These are phyloP conservation scores for Fusarium brachygibbosum DNA, from an alignment of 2,329 filamentous ascomycete species.

Conservation along the genomic window DNA sequence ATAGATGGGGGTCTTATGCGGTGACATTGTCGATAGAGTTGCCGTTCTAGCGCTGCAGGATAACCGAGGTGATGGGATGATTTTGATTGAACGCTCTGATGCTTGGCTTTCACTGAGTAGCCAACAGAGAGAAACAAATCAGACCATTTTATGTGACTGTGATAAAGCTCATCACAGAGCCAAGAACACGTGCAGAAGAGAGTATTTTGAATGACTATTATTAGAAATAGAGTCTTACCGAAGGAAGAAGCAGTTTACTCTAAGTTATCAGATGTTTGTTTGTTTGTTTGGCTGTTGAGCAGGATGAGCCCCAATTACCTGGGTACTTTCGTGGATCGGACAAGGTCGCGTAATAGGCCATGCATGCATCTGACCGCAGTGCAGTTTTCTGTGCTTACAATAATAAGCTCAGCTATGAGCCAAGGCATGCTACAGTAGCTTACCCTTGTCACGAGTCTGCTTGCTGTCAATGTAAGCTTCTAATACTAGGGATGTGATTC, in stretches of 20 bases:
- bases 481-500: not conserved
- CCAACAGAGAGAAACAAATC: constrained; percentile 2
- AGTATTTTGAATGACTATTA: constrained; percentile 10
- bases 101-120: constrained; percentile 3
- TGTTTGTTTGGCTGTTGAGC: not conserved
- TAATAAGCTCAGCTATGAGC: constrained; percentile 7
- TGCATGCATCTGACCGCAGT: constrained; percentile 11
- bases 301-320: not conserved
- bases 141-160: constrained; percentile 16
- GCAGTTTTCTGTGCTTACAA: not conserved
- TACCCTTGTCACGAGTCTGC: not conserved
- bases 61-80: constrained; percentile 6
- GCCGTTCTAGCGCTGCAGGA: constrained; percentile 22
- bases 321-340: constrained; percentile 14
- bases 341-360: constrained; percentile 12
- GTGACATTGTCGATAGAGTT: constrained; percentile 34
- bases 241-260: not conserved
- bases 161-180: not conserved
- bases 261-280: not conserved
- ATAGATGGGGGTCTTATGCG: constrained; percentile 1
- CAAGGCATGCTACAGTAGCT: not conserved
- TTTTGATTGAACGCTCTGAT: not conserved
- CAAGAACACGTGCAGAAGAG: constrained; percentile 13
- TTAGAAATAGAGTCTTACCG: constrained; percentile 21
- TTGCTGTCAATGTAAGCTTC: constrained; percentile 2